These are phyloP conservation scores for Chrysosporium queenslandicum DNA, from an alignment of 2,329 filamentous ascomycete genomes.

Conservation along the genomic window DNA sequence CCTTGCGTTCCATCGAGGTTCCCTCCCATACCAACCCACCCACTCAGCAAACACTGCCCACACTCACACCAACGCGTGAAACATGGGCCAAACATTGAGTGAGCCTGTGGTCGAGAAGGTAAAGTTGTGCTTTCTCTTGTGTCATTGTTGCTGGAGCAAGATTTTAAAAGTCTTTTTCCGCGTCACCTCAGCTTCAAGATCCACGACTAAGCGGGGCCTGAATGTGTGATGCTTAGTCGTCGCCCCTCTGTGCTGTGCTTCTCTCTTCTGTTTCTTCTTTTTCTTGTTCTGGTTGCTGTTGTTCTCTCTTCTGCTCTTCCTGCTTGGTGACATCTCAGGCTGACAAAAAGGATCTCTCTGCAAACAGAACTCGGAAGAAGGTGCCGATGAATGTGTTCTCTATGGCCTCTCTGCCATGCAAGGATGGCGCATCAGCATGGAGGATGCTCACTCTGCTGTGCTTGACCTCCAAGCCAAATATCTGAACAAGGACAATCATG, in stretches of 20 bases:
- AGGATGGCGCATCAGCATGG: constrained; percentile 99
- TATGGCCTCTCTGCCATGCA: constrained; percentile 98
- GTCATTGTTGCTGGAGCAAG: background rate
- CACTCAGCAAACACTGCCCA: constrained; percentile 11
- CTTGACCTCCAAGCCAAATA: constrained; percentile 68
- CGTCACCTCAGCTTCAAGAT: background rate
- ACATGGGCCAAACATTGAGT: constrained; percentile 98
- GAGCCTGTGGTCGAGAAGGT: constrained; percentile 99
- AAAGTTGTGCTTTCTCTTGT: constrained; percentile 29
- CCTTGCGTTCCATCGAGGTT: constrained; percentile 15
- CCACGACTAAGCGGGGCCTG: constrained; percentile 5
- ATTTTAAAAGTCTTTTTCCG: background rate
- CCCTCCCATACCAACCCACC: constrained; percentile 19
- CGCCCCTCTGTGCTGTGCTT: background rate
- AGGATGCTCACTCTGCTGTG: constrained; percentile 83
- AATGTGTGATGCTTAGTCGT: constrained; percentile 8
- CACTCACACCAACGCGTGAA: constrained; percentile 24
- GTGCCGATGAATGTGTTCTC: constrained; percentile 83
- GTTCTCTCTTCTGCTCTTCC: too few species aligned
- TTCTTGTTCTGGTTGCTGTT: too few species aligned
- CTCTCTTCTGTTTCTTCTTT: constrained; percentile 2
- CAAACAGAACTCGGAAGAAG: constrained; percentile 55
- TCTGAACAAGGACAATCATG: constrained; percentile 41
- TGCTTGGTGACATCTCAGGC: constrained; percentile 10
- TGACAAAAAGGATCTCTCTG: constrained; percentile 19